Evolutionary conservation across 2,329 filamentous ascomycete species (phyloP).

Genomic region (Ophiosphaerella herpotricha): DNA sequence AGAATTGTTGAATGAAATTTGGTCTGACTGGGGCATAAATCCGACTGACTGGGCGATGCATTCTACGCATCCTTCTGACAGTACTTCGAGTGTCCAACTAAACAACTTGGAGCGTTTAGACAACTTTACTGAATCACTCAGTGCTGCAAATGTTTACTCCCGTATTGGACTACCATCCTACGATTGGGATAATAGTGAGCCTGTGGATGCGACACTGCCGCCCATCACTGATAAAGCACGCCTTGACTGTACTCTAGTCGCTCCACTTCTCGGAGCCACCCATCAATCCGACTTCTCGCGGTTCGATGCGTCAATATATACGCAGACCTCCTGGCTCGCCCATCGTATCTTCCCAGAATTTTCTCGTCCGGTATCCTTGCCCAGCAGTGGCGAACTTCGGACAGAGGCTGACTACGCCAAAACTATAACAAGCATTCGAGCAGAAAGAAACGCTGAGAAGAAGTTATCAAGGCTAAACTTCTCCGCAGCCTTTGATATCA

Average conservation of each 20-base stretch:
- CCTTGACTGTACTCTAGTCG: constrained; percentile 59
- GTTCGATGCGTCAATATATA: constrained; percentile 43
- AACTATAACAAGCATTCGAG: constrained; percentile 37
- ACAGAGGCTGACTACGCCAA: constrained; percentile 27
- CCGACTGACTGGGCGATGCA: constrained; percentile 57
- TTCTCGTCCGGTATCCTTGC: neutral
- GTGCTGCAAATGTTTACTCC: constrained; percentile 67
- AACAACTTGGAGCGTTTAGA: constrained; percentile 56
- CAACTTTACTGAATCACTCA: constrained; percentile 63
- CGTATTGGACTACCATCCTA: constrained; percentile 52
- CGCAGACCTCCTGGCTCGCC: constrained; percentile 26
- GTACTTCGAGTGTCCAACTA: neutral
- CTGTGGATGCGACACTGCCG: constrained; percentile 67
- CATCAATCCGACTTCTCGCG: constrained; percentile 51
- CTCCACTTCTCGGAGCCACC: constrained; percentile 59
- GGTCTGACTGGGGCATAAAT: constrained; percentile 71
- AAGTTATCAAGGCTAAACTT: constrained; percentile 48
- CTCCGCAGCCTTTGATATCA: constrained; percentile 56
- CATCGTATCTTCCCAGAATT: constrained; percentile 17
- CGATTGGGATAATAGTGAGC: constrained; percentile 45
- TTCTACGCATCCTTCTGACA: neutral
- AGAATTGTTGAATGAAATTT: constrained; percentile 67
- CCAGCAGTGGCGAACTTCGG: neutral
- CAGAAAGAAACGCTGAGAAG: constrained; percentile 15
- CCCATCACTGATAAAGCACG: constrained; percentile 59